Evolutionary conservation across 2,329 filamentous ascomycete genomes (phyloP).

Genomic region (Mycocentrospora acerina): DNA sequence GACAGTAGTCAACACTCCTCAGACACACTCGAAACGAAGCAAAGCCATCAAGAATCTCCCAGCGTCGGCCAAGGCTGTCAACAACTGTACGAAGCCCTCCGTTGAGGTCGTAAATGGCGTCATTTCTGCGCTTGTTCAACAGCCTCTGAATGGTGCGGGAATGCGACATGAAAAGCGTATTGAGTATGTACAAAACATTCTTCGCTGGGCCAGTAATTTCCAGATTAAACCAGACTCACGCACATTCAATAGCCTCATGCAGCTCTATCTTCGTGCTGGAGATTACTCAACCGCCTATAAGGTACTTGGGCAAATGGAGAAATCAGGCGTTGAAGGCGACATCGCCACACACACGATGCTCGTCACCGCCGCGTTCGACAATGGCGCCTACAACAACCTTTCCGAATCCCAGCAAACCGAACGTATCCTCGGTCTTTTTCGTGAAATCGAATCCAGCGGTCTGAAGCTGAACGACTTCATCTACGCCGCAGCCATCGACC

Average conservation of each 20-base stretch:
- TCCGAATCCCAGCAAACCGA: slow-evolving; percentile 53
- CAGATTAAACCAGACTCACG: slow-evolving; percentile 50
- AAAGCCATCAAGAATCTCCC: slow-evolving; percentile 13
- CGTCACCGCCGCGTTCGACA: slow-evolving; percentile 60
- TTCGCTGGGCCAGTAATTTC: slow-evolving; percentile 47
- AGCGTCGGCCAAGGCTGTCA: slow-evolving; percentile 23
- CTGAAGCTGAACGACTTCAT: slow-evolving; percentile 62
- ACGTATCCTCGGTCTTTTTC: slow-evolving; percentile 58
- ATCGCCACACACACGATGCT: slow-evolving; percentile 73
- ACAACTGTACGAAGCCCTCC: slow-evolving; percentile 58
- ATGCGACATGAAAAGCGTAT: slow-evolving; percentile 44
- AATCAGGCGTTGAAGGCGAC: slow-evolving; percentile 59
- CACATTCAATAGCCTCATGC: slow-evolving; percentile 70
- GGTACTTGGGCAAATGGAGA: slow-evolving; percentile 62
- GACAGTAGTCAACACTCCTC: slow-evolving; percentile 11
- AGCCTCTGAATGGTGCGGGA: slow-evolving; percentile 13
- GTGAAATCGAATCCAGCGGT: slow-evolving; percentile 56
- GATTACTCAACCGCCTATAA: slow-evolving; percentile 51
- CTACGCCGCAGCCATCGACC: slow-evolving; percentile 71
- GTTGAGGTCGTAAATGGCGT: slow-evolving; percentile 70
- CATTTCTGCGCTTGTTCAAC: slow-evolving; percentile 60
- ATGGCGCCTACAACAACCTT: slow-evolving; percentile 47
- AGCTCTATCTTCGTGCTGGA: slow-evolving; percentile 56
- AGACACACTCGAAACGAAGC: slow-evolving; percentile 6
- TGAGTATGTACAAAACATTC: slow-evolving; percentile 40